These are phyloP conservation scores for Claviceps fusiformis DNA, from an alignment of 2,329 filamentous ascomycete genomes.

Conservation along the genomic window DNA sequence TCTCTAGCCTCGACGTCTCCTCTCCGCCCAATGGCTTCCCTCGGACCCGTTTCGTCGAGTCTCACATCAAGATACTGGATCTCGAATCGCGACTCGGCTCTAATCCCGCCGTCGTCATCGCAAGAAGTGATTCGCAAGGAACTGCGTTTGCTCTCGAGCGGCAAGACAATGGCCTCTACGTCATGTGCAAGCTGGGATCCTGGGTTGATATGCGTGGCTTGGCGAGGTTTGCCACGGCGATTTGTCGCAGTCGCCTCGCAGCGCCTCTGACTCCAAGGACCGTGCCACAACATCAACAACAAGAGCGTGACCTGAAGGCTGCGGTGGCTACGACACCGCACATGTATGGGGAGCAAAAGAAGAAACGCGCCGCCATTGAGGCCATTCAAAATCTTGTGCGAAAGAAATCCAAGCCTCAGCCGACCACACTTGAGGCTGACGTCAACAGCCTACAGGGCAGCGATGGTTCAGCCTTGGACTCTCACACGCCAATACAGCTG, in stretches of 20 bases:
- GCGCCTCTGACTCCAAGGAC: constrained; percentile 3
- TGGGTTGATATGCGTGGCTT: constrained; percentile 52
- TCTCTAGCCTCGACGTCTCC: constrained; percentile 48
- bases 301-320: constrained; percentile 9
- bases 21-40: constrained; percentile 36
- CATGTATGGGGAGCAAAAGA: constrained; percentile 36
- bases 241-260: constrained; percentile 18
- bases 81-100: constrained; percentile 45
- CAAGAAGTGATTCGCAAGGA: constrained; percentile 40
- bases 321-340: constrained; percentile 28
- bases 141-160: constrained; percentile 52
- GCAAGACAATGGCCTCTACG: constrained; percentile 47
- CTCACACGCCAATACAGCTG: constrained; percentile 6
- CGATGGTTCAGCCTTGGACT: constrained; percentile 6
- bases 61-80: constrained; percentile 49
- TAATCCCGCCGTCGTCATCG: constrained; percentile 44
- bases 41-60: constrained; percentile 44
- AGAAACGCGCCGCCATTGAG: constrained; percentile 46
- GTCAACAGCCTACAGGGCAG: constrained; percentile 11
- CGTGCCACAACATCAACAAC: constrained; percentile 5
- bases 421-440: constrained; percentile 24
- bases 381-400: constrained; percentile 48
- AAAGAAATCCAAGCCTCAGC: constrained; percentile 33
- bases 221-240: constrained; percentile 30
- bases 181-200: constrained; percentile 51